These are phyloP conservation scores for Leishmania gerbilli DNA, from an alignment of 208 protist species.

Conservation along the genomic window DNA sequence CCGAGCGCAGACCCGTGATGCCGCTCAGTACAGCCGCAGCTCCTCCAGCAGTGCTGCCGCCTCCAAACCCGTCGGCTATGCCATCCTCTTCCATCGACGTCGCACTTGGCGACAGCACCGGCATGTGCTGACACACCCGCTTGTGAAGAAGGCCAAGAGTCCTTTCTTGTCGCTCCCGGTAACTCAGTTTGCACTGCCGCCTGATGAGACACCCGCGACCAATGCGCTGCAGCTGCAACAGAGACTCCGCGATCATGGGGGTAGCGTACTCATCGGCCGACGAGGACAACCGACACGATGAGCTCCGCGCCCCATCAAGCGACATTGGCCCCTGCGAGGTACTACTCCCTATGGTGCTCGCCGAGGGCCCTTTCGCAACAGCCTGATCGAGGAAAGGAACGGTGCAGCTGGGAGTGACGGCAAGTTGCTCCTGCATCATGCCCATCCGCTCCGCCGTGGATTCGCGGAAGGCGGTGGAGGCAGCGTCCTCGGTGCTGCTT, in stretches of 20 bases:
- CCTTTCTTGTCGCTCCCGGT: constrained; percentile 16
- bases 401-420: constrained; percentile 12
- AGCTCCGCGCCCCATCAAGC: neutral
- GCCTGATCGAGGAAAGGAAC: constrained; percentile 21
- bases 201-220: constrained; percentile 36
- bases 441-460: constrained; percentile 23
- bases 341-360: neutral
- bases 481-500: constrained; percentile 1
- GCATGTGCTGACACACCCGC: constrained; percentile 10
- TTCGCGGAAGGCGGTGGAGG: constrained; percentile 5
- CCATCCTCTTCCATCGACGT: neutral
- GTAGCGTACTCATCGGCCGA: neutral
- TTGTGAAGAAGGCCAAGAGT: constrained; percentile 25
- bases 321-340: neutral
- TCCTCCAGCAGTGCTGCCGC: neutral
- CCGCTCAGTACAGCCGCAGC: neutral
- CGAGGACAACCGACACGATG: neutral
- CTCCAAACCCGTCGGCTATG: neutral
- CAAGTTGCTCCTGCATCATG: constrained; percentile 13
- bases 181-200: constrained; percentile 6
- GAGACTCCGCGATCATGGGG: neutral
- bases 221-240: constrained; percentile 26
- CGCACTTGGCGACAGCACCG: neutral
- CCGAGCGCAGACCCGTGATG: neutral
- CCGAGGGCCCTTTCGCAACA: neutral